Evolutionary conservation across 805 yeast genomes (phyloP).

Genomic region (Yarrowia alimentaria): DNA sequence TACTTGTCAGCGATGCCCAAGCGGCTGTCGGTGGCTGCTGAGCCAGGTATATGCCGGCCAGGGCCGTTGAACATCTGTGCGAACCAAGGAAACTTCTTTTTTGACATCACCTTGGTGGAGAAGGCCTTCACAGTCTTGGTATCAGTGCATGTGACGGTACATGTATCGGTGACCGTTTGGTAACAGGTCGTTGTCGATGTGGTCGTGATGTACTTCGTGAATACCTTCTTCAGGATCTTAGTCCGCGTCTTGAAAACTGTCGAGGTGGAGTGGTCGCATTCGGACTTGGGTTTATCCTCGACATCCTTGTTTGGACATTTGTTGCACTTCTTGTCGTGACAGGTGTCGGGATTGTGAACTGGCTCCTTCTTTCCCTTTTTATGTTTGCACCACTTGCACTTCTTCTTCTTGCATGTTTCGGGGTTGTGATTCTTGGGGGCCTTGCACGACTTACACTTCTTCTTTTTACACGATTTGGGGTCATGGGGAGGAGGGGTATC

Average conservation of each 20-base stretch:
- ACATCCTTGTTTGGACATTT: slow-evolving; percentile 13
- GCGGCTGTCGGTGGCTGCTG: slow-evolving; percentile 1
- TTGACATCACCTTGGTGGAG: slow-evolving; percentile 8
- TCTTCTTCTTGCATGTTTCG: slow-evolving; percentile 15
- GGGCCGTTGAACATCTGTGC: slow-evolving; percentile 8
- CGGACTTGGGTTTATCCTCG: slow-evolving; percentile 1
- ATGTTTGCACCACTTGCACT: slow-evolving; percentile 19
- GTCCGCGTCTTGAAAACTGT: slow-evolving; percentile 15
- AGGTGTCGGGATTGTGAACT: slow-evolving; percentile 2
- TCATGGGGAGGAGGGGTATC: slow-evolving; percentile 4
- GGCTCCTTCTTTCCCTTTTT: slow-evolving; percentile 9
- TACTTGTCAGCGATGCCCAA: slow-evolving; percentile 9
- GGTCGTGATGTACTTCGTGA: slow-evolving; percentile 13
- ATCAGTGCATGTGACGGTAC: not conserved
- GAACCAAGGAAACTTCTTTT: slow-evolving; percentile 23
- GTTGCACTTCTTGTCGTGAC: slow-evolving; percentile 16
- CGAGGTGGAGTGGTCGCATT: slow-evolving; percentile 17
- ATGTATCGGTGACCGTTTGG: slow-evolving; percentile 2
- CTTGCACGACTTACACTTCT: slow-evolving; percentile 21
- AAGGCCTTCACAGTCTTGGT: slow-evolving; percentile 7
- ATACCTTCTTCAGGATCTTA: slow-evolving; percentile 12
- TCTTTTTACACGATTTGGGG: slow-evolving; percentile 15
- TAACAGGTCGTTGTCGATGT: not conserved
- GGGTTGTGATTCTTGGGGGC: slow-evolving; percentile 15
- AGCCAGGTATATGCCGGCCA: slow-evolving; percentile 2